Evolutionary conservation across 768 basidiomycete genomes (phyloP).

Genomic region (Termitomyces heimii): DNA sequence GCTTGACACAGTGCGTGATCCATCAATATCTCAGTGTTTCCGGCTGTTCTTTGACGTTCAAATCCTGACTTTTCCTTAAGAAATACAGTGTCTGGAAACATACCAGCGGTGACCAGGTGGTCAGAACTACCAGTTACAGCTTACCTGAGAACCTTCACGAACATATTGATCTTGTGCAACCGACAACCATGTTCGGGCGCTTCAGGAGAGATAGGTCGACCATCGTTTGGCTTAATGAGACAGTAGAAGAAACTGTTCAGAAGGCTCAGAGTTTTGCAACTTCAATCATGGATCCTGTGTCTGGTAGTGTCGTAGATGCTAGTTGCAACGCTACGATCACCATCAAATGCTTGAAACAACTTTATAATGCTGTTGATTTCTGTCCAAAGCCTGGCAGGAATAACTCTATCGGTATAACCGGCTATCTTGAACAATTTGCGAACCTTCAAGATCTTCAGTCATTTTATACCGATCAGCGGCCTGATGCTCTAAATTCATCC

Average conservation of each 20-base stretch:
- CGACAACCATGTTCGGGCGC: too few species aligned
- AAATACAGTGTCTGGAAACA: constrained; percentile 62
- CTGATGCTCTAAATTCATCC: constrained; percentile 40
- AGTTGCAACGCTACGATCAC: too few species aligned
- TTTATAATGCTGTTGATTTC: too few species aligned
- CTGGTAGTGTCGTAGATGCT: constrained; percentile 36
- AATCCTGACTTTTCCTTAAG: constrained; percentile 27
- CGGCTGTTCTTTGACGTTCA: background rate
- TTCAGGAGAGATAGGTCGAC: too few species aligned
- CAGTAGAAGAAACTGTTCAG: background rate
- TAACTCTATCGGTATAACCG: constrained; percentile 48
- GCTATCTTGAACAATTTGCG: too few species aligned
- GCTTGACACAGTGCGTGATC: constrained; percentile 52
- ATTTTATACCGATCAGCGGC: constrained; percentile 44
- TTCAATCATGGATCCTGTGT: constrained; percentile 13
- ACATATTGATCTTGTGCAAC: constrained; percentile 65
- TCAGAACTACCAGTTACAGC: constrained; percentile 64
- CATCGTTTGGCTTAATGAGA: constrained; percentile 20
- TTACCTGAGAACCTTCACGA: constrained; percentile 52
- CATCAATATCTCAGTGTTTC: background rate
- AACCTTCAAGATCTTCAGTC: too few species aligned
- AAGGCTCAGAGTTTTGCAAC: constrained; percentile 7
- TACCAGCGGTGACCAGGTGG: constrained; percentile 42
- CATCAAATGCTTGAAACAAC: too few species aligned
- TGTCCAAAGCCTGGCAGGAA: constrained; percentile 28